Evolutionary conservation across 192 early-diverging fungal genomes (phyloP).

Genomic region (Mortierella hygrophila): DNA sequence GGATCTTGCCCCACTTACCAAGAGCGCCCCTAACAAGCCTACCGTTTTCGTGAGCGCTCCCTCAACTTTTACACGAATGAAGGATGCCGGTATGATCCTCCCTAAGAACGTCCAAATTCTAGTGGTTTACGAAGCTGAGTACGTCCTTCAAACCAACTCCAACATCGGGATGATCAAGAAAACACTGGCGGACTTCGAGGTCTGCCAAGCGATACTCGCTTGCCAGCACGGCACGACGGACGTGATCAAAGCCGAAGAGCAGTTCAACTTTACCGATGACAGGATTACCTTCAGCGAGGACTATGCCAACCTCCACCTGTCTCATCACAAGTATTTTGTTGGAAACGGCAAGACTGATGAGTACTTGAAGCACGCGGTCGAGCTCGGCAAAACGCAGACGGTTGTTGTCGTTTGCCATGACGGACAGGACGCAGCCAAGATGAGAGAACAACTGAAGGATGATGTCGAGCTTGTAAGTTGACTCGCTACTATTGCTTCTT

Average conservation of each 20-base stretch:
- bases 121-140: slow-evolving; percentile 45
- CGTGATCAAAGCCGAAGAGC: neutral
- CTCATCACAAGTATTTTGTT: slow-evolving; percentile 12
- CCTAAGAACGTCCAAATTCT: slow-evolving; percentile 17
- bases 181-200: neutral
- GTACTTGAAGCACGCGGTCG: slow-evolving; percentile 9
- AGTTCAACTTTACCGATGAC: slow-evolving; percentile 13
- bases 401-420: slow-evolving; percentile 35
- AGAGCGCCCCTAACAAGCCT: slow-evolving; percentile 1
- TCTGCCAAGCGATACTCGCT: slow-evolving; percentile 29
- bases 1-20: neutral
- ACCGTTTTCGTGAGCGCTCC: slow-evolving; percentile 20
- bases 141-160: slow-evolving; percentile 5
- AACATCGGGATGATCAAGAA: slow-evolving; percentile 5
- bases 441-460: slow-evolving; percentile 10
- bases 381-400: slow-evolving; percentile 16
- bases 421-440: neutral
- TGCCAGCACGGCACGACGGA: slow-evolving; percentile 32
- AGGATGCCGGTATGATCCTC: slow-evolving; percentile 1
- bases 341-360: neutral
- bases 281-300: slow-evolving; percentile 26
- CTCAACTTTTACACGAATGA: slow-evolving; percentile 16
- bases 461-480: slow-evolving; percentile 17
- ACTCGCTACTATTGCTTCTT: neutral
- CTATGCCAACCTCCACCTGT: slow-evolving; percentile 1